Evolutionary conservation across 1,284 basidiomycete species (phyloP), one percentile per base, ranked within the genome.

Genomic region (Mycosarcoma maydis): DNA sequence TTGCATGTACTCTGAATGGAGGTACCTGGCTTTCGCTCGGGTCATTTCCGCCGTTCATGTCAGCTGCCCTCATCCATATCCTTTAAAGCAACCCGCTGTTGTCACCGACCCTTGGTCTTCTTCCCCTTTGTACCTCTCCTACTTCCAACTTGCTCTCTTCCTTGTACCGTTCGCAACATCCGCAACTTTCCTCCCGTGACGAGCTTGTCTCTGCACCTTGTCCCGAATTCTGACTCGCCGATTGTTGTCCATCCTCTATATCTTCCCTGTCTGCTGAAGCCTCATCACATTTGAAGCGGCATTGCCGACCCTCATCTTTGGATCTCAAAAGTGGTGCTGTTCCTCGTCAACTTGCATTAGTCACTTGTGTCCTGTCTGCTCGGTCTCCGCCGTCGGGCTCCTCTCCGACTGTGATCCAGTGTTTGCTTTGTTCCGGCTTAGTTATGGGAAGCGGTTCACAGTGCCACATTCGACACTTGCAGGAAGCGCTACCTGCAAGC

Each of bases 401-500:
- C 13, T 17, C 19, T 23, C 17, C 20, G 38, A 51, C 47, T 23
- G 19, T 14, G 41, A n/a, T n/a, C n/a, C 17, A 33, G 7, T 36
- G 22, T 40, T 14, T 36, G 27, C 29, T 9, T 19, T 29, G 34
- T 42, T 13, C 45, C 43, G 24, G 44, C 36, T 44, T 30, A 56
- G 64, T 43, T 49, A 67, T 67, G 64, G 19, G 17, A 51, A 45
- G 37, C 22, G 52, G 53, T 23, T 37, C 52, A 9, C 32, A 20
- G 13, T 20, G 32, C 23, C 39, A 33, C 23, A 34, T 52, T 27
- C 56, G 52, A 47, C 38, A 56, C 9, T 26, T 53, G 19, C 48
- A 47, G 40, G 49, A 54, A 30, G 37, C 50, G 19, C 19, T 33
- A 39, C 40, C 62, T 46, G 13, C 55, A 34, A 45, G 27, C 47